Evolutionary conservation across 1,284 basidiomycete species (phyloP), one percentile per base, ranked within the genome.

Genomic region (Microbotryum scabiosae): DNA sequence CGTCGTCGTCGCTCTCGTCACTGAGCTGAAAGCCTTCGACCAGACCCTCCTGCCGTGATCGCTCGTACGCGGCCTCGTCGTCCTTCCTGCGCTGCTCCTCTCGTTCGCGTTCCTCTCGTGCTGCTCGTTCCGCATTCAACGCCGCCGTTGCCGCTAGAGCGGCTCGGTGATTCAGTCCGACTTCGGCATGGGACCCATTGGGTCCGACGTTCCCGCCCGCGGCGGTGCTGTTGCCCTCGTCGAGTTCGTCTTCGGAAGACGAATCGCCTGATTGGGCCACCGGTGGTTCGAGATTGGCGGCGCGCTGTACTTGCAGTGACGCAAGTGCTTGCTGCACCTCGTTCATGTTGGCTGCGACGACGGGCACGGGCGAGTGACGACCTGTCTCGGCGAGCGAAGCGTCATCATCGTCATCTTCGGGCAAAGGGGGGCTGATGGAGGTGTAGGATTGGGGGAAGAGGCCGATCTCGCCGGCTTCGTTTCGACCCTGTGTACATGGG

Each of bases 371-470:
- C 0, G 51, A 54, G 20, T 50, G 50, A 18, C 18, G 12, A 0
- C n/a, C 41, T 45, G 32, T 0, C 28, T 48, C 30, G 32, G 16
- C 4, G 41, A 47, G 43, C 23, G 52, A 57, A 36, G 8, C 50
- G 23, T 28, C 43, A 32, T 25, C 48, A 43, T 41, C 36, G 36
- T 41, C 36, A 5, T 41, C 36, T 18, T 41, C 36, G 14, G 51
- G 16, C 20, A 54, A 57, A 14, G 82, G 80, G 2, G 79, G 80
- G 14, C 66, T 64, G 5, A 83, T 77, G 0, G 87, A 81, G 3
- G 92, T 97, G 75, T 97, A 97, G 64, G 84, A 86, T 70, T 88
- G 83, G 4, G 94, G 96, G 73, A 98, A 98, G 10, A 98, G 79
- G 10, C 94, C 94, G 30, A 83, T 78, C 73, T 86, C 85, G 6